phyloP scores from a whole-genome alignment of 225 moss, liverwort and hornwort species.

The Pleurozium schreberi region DNA sequence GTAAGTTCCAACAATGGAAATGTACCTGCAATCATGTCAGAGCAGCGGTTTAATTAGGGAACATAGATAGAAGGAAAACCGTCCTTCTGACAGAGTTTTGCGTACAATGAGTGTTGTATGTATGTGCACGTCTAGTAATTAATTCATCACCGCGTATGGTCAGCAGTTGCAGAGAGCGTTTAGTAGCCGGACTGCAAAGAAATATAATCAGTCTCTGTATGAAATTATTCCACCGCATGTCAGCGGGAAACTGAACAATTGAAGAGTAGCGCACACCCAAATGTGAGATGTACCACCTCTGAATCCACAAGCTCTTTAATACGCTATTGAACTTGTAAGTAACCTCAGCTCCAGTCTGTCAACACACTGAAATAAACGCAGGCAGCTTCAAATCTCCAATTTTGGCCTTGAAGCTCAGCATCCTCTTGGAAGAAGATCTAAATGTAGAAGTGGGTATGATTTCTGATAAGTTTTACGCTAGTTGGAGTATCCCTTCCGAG shows the following conservation, averaged over 20 bases:
- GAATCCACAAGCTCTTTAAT: neutral
- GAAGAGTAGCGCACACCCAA: neutral
- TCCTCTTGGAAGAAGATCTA: neutral
- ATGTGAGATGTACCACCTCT: neutral
- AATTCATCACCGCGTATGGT: neutral
- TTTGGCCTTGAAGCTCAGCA: neutral
- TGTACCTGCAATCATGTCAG: neutral
- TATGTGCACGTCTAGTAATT: neutral
- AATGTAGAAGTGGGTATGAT: neutral
- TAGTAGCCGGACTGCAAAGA: neutral
- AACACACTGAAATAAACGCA: neutral
- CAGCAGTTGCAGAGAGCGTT: neutral
- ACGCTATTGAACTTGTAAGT: neutral
- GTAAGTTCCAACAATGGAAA: neutral
- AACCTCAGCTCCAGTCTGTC: neutral
- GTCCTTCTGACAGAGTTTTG: neutral
- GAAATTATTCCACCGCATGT: neutral
- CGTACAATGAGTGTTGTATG: neutral
- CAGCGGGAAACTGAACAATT: neutral
- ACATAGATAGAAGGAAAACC: neutral
- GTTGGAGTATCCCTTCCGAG: neutral
- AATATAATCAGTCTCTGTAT: neutral
- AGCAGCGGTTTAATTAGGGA: neutral
- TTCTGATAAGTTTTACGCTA: neutral
- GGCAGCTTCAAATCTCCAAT: neutral